Conservation (phyloP, 1,139 yeast species). For the Zygosaccharomyces pseudobailii region DNA sequence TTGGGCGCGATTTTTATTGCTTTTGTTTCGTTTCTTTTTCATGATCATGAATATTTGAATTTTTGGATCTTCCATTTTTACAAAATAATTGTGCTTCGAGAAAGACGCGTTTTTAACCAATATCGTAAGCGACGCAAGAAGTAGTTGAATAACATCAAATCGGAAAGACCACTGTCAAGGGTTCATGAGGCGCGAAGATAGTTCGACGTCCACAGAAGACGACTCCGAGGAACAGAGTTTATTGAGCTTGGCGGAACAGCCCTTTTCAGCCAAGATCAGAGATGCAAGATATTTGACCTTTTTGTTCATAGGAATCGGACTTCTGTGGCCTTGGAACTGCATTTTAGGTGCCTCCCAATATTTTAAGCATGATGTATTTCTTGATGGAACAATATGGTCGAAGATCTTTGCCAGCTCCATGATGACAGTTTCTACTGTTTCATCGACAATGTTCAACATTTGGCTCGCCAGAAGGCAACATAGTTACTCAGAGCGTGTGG, state of each 20-base stretch:
- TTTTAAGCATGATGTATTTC: conserved; percentile 58
- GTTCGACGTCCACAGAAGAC: neutral
- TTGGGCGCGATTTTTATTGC: too few species aligned
- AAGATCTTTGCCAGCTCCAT: conserved; percentile 72
- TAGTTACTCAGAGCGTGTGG: conserved; percentile 56
- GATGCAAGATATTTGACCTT: conserved; percentile 56
- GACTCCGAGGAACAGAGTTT: neutral
- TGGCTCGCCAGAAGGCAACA: conserved; percentile 70
- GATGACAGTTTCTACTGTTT: conserved; percentile 82
- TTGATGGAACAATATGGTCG: conserved; percentile 48
- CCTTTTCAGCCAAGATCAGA: conserved; percentile 13
- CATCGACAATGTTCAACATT: conserved; percentile 58
- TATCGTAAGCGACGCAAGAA: neutral
- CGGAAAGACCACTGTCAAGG: neutral
- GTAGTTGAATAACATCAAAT: neutral
- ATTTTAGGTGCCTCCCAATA: conserved; percentile 82
- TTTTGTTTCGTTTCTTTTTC: too few species aligned
- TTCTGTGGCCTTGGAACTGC: conserved; percentile 97
- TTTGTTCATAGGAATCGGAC: conserved; percentile 64
- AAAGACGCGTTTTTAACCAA: neutral
- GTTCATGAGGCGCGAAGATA: neutral
- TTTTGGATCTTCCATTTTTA: too few species aligned
- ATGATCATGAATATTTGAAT: too few species aligned
- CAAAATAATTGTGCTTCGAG: too few species aligned
- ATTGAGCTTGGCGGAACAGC: neutral